Evolutionary conservation across 2,329 filamentous ascomycete genomes (phyloP).

Genomic region (Zarea fungicola): DNA sequence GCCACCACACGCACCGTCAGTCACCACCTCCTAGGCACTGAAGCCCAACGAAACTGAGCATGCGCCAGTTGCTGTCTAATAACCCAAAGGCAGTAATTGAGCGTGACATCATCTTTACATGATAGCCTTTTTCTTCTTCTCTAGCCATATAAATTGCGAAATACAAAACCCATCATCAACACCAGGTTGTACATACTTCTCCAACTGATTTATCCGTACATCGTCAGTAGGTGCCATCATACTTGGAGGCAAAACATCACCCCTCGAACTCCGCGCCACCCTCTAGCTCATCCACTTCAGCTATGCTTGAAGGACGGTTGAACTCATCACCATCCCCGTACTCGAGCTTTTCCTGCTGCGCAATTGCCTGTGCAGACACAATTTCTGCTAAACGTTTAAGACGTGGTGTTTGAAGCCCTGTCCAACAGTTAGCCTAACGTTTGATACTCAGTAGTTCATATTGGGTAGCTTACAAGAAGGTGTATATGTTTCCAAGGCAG

Average conservation of each 20-base stretch:
- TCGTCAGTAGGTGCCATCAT: background rate
- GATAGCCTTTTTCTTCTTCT: slow-evolving; percentile 4
- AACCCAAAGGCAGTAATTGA: background rate
- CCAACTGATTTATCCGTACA: slow-evolving; percentile 9
- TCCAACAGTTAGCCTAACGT: background rate
- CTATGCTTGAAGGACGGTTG: slow-evolving; percentile 45
- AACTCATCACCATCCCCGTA: slow-evolving; percentile 41
- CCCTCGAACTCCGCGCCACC: slow-evolving; percentile 21
- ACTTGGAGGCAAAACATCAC: background rate
- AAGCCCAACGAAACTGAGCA: background rate
- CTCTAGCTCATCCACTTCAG: slow-evolving; percentile 46
- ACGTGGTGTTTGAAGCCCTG: slow-evolving; percentile 92
- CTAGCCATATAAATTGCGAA: slow-evolving; percentile 8
- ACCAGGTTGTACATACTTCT: slow-evolving; percentile 10
- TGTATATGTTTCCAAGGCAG: slow-evolving; percentile 94
- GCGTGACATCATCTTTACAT: slow-evolving; percentile 4
- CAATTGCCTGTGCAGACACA: slow-evolving; percentile 91
- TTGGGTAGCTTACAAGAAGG: slow-evolving; percentile 73
- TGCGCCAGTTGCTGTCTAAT: background rate
- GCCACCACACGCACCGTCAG: background rate
- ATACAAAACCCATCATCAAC: slow-evolving; percentile 12
- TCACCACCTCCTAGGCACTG: background rate
- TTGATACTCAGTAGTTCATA: background rate
- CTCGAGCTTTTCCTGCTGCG: slow-evolving; percentile 84
- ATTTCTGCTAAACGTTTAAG: slow-evolving; percentile 97